phyloP scores from a whole-genome alignment of 2,329 filamentous ascomycete species.

The Podosphaera aphanis region DNA sequence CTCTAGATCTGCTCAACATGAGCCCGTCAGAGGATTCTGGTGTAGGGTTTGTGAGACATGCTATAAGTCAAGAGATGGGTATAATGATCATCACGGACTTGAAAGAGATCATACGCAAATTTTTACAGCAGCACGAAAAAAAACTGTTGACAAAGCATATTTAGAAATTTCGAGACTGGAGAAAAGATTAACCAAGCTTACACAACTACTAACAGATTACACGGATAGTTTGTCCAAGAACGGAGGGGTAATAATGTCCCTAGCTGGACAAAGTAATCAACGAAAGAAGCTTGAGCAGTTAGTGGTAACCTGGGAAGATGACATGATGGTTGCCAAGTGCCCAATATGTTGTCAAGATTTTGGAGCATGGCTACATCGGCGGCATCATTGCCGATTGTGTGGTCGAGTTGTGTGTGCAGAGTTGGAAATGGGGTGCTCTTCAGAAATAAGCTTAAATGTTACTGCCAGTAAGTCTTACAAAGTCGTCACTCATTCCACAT shows the following conservation, averaged over 20 bases:
- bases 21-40: constrained; percentile 78
- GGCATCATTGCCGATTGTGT: constrained; percentile 87
- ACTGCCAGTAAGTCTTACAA: constrained; percentile 29
- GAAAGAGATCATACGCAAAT: constrained; percentile 46
- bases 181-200: constrained; percentile 76
- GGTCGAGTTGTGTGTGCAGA: constrained; percentile 86
- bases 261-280: constrained; percentile 47
- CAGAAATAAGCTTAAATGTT: constrained; percentile 60
- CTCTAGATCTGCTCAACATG: constrained; percentile 67
- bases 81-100: constrained; percentile 65
- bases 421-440: constrained; percentile 60
- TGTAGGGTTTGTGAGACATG: constrained; percentile 96
- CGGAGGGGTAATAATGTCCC: constrained; percentile 26
- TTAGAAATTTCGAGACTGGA: constrained; percentile 77
- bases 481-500: not conserved
- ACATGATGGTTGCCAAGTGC: constrained; percentile 54
- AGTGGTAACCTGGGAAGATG: constrained; percentile 87
- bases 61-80: constrained; percentile 87
- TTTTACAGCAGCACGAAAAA: constrained; percentile 49
- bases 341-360: constrained; percentile 96
- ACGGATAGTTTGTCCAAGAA: constrained; percentile 37
- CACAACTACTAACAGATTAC: constrained; percentile 54
- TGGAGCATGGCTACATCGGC: constrained; percentile 70
- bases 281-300: constrained; percentile 72
- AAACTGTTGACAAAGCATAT: constrained; percentile 60